Evolutionary conservation across 2,329 filamentous ascomycete genomes (phyloP), one percentile per base, ranked within the genome.

Genomic region (Didymellaceae sp.): DNA sequence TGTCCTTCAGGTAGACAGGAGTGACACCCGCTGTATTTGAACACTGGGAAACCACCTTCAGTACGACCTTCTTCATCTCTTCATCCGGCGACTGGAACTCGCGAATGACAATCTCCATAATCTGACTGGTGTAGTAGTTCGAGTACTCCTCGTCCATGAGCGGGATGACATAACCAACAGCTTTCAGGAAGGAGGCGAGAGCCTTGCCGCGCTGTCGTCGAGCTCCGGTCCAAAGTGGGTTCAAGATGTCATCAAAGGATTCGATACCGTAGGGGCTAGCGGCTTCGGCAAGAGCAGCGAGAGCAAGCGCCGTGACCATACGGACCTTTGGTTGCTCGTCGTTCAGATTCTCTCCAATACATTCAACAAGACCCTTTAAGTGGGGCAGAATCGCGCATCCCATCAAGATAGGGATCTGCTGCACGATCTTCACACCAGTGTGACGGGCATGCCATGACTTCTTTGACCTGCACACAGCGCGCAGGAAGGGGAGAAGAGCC

Each of bases 61-160:
- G 79, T 6, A 99, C 94, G 1, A 99, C 94, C 78, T 99, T 99
- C 78, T 97, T 99, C 94, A 99, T 99, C 75, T 99, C 94, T 74
- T 99, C 94, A 61, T 99, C 94, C 0, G 94, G 94, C 0, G 93
- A 97, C 6, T 91, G 89, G 68, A 99, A 99, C 71, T 99, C 94
- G 65, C 94, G 86, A 22, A 97, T 84, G 11, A 99, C 79, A 66
- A 97, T 97, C 74, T 97, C 94, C 93, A 99, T 97, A 66, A 99
- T 97, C 74, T 99, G 92, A 61, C 87, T 90, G 7, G 94, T 97
- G 70, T 99, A 99, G 77, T 99, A 99, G 72, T 97, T 97, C 75
- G 94, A 93, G 73, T 97, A 97, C 70, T 99, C 94, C 75, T 99
- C 94, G 77, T 99, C 94, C 94, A 99, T 99, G 43, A 99, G 83